Base-by-base conservation (phyloP, 768 basidiomycete genomes). In the Kwoniella heveanensis region DNA sequence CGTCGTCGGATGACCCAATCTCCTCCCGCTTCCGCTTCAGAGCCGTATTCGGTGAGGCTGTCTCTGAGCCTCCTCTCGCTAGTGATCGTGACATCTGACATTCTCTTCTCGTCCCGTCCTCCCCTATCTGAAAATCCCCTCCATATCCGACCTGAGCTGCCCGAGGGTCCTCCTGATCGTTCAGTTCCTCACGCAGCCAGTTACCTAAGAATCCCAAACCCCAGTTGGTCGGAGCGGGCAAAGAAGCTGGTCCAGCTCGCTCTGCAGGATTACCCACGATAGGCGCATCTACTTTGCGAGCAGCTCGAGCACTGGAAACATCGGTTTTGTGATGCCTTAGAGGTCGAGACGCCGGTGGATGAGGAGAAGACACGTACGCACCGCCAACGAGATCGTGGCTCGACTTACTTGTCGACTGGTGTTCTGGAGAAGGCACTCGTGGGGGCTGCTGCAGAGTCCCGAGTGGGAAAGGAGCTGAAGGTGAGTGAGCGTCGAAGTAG, bases 151-250 rank as follows among this genome's bases (percentile, higher is more conserved):
- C 39, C 53, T n/a, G n/a, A 12, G 50, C 21, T 12, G 4, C 21
- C 5, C 22, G n/a, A 13, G 22, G 24, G 17, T 25, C 48, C 25
- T 22, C 6, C 15, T 44, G 54, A 25, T 26, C 53, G 4, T 27
- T 17, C 49, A 62, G 17, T 32, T 66, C 64, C 39, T 30, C 70
- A 12, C 47, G 25, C 4, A 64, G 58, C 70, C 70, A 72, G n/a
- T 60, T 62, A 13, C 60, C 61, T 36, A 68, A 51, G 57, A 72
- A 72, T 6, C 71, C 71, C 22, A 72, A 50, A n/a, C 71, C 71
- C 64, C 64, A 68, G n/a, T 62, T 65, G 19, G 60, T 44, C 17
- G 62, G 62, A 6, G 53, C 52, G 22, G 52, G 27, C 27, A 22
- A 27, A 22, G 53, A 21, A 47, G 60, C 39, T 17, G 51, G 36